A percentile compares a stretch with the other conserved stretches of the same genome.
Conservation (phyloP, 2,329 filamentous ascomycete genomes). For the Apiospora aurea region DNA sequence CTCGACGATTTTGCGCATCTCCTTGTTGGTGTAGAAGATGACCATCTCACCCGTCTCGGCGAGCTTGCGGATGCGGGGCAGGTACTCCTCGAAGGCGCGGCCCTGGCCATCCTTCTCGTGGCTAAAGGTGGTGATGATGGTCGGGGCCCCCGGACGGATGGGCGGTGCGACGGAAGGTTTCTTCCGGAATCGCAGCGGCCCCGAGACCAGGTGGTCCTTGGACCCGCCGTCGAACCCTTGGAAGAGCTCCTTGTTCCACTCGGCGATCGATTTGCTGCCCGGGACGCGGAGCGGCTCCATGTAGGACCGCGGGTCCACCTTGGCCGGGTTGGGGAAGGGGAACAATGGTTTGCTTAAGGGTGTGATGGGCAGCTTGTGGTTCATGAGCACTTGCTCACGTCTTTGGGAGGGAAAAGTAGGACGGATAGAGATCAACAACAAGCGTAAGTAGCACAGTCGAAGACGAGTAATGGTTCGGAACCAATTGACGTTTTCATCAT, state of each 20-base stretch:
- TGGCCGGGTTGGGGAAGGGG: neutral
- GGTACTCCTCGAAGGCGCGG: neutral
- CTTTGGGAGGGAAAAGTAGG: neutral
- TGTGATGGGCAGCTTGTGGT: neutral
- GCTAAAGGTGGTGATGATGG: neutral
- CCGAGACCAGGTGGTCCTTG: neutral
- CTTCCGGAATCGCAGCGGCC: neutral
- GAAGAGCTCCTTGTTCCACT: neutral
- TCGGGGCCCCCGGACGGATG: neutral
- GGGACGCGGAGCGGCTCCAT: neutral
- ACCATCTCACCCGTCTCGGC: neutral
- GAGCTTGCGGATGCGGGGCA: neutral
- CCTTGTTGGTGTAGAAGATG: neutral
- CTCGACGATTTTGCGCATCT: neutral
- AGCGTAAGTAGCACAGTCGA: neutral
- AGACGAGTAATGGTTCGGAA: neutral
- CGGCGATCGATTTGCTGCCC: neutral
- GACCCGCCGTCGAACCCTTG: neutral
- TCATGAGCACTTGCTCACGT: neutral
- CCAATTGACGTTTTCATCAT: neutral
- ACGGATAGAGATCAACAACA: too few species aligned
- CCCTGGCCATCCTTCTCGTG: neutral
- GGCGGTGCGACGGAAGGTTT: neutral
- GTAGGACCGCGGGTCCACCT: neutral
- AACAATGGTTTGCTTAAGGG: neutral